Evolutionary conservation across 805 yeast species (phyloP).

Genomic region (Teunomyces atbi): DNA sequence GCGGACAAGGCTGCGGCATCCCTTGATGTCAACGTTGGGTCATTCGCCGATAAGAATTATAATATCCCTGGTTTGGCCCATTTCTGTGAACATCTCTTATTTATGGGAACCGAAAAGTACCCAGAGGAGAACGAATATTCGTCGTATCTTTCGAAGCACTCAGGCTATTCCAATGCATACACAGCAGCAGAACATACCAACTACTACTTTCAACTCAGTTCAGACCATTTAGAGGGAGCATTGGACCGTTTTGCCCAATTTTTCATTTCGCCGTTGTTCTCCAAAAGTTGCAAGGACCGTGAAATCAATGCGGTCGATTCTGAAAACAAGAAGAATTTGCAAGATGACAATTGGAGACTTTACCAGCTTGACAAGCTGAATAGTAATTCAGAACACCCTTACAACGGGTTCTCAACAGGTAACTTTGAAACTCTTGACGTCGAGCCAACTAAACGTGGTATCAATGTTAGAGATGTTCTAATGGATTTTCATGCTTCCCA

Average conservation of each 20-base stretch:
- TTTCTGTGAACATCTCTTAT: constrained; percentile 62
- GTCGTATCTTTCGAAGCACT: constrained; percentile 73
- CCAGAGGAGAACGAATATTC: constrained; percentile 75
- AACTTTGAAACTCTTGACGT: constrained; percentile 71
- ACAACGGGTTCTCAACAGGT: constrained; percentile 87
- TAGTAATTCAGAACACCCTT: constrained; percentile 77
- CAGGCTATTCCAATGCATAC: constrained; percentile 90
- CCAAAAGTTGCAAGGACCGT: constrained; percentile 73
- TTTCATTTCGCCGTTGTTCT: constrained; percentile 81
- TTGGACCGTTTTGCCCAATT: constrained; percentile 91
- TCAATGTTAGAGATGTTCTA: constrained; percentile 79
- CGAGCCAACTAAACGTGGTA: constrained; percentile 55
- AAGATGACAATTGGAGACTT: constrained; percentile 84
- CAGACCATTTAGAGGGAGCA: constrained; percentile 78
- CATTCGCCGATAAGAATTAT: constrained; percentile 63
- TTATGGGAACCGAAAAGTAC: constrained; percentile 77
- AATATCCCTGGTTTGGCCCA: constrained; percentile 74
- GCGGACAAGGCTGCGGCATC: constrained; percentile 80
- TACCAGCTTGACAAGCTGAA: constrained; percentile 78
- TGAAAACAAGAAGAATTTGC: constrained; percentile 92
- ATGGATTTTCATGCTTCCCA: constrained; percentile 67
- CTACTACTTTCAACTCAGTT: constrained; percentile 81
- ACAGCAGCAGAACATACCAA: constrained; percentile 88
- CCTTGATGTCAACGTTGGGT: constrained; percentile 73
- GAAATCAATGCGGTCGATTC: constrained; percentile 95